A percentile compares a stretch with the other conserved stretches of the same genome.
phyloP scores from a whole-genome alignment of 2,329 filamentous ascomycete species.

The Davidsoniella neocaledoniae region DNA sequence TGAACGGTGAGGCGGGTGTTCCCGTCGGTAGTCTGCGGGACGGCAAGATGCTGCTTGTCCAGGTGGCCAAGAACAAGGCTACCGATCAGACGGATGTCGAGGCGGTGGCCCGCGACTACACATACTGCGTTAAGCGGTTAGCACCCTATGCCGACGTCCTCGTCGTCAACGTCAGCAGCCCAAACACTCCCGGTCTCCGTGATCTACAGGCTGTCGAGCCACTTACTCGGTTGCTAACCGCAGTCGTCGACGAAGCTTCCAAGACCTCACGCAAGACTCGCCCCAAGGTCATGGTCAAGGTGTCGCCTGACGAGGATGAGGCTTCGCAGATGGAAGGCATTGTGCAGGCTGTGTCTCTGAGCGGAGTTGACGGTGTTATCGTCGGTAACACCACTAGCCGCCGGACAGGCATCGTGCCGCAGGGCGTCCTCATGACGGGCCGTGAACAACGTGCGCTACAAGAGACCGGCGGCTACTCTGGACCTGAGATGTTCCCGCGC shows the following conservation, averaged over 20 bases:
- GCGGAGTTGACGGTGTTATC: slow-evolving; percentile 86
- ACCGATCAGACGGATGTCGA: slow-evolving; percentile 74
- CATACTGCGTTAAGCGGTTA: slow-evolving; percentile 71
- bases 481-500: slow-evolving; percentile 70
- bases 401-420: slow-evolving; percentile 52
- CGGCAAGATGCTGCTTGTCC: slow-evolving; percentile 70
- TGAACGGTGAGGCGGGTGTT: slow-evolving; percentile 61
- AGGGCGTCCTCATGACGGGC: slow-evolving; percentile 44
- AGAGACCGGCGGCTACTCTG: slow-evolving; percentile 79
- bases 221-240: slow-evolving; percentile 60
- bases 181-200: slow-evolving; percentile 83
- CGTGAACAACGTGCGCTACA: slow-evolving; percentile 51
- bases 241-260: slow-evolving; percentile 66
- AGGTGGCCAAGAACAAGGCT: slow-evolving; percentile 92
- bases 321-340: slow-evolving; percentile 75
- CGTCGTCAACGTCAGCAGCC: slow-evolving; percentile 95
- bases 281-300: slow-evolving; percentile 83
- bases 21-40: slow-evolving; percentile 64
- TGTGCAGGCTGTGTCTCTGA: slow-evolving; percentile 64
- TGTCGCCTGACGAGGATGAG: slow-evolving; percentile 86
- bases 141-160: slow-evolving; percentile 84
- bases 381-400: slow-evolving; percentile 89
- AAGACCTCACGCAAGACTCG: slow-evolving; percentile 51
- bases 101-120: slow-evolving; percentile 66
- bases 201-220: slow-evolving; percentile 75